Evolutionary conservation across 768 basidiomycete species (phyloP), one percentile per base, ranked within the genome.

Genomic region (Boletus vermiculosoides): DNA sequence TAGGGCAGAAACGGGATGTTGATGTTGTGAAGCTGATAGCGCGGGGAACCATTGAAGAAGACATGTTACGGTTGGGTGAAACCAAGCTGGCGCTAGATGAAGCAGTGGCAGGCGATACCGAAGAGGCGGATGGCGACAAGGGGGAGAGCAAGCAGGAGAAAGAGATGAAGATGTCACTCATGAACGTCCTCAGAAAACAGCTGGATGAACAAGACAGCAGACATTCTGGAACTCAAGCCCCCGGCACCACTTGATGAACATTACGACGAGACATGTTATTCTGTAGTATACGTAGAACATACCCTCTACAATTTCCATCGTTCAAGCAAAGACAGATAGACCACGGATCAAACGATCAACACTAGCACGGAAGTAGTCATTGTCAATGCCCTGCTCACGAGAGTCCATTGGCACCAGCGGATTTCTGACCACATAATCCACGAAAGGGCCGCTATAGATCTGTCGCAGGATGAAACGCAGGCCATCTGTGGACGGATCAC

Each of bases 11-110:
- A 69, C 85, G 87, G 50, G 87, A 96, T 61, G 96, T 98, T 11
- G 93, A 96, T 33, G 93, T 98, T 8, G 84, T 98, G 67, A 97
- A 96, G 69, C 80, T 98, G 12, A 93, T 98, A 62, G 89, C 93
- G 2, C 86, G 83, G 58, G 90, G 87, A 4, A 94, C 93, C 2
- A 96, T 98, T 56, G 95, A 98, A 75, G 97, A 99, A 72, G 94
- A 97, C 71, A 98, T 99, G 86, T 76, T 94, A 36, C 83, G 80
- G 30, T 82, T 98, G 20, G 95, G 93, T 10, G 80, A 89, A 72
- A 94, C 92, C 34, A 98, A 98, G 74, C 77, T 98, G 52, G 89
- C 88, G 16, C 77, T 98, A 13, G 96, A 98, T 68, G 92, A 94
- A 69, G 94, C 94, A 4, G 95, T 98, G 31, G 94, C 94, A 18